Conservation (phyloP, 208 protist genomes). For the Trypanosomatidae sp. region DNA sequence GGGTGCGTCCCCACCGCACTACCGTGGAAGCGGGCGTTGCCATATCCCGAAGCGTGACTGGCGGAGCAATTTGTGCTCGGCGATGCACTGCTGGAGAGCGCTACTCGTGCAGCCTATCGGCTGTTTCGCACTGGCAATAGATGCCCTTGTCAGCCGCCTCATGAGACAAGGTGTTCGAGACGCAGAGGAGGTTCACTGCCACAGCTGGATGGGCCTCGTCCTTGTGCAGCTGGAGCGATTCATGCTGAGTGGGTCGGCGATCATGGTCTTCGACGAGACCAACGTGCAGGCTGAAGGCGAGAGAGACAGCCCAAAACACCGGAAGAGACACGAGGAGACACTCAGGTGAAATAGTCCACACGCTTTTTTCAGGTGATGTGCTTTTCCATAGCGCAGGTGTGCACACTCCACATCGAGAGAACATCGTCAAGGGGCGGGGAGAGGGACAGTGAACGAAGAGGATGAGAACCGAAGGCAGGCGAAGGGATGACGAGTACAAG, state of each 20-base stretch:
- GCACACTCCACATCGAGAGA: not conserved
- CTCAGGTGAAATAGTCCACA: not conserved
- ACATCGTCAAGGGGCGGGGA: not conserved
- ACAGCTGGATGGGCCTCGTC: slow-evolving; percentile 7
- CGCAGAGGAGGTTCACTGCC: not conserved
- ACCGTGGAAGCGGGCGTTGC: slow-evolving; percentile 40
- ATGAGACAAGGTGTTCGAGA: slow-evolving; percentile 7
- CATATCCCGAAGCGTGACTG: slow-evolving; percentile 47
- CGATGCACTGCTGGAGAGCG: slow-evolving; percentile 36
- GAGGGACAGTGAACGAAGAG: not conserved
- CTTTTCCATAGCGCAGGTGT: not conserved
- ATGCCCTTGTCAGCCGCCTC: not conserved
- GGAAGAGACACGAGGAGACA: not conserved
- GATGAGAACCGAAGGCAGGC: slow-evolving; percentile 1
- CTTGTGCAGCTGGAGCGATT: slow-evolving; percentile 3
- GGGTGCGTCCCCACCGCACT: slow-evolving; percentile 14
- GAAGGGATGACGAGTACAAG: not conserved
- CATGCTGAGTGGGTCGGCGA: not conserved
- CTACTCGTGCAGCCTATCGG: slow-evolving; percentile 29
- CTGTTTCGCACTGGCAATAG: slow-evolving; percentile 44
- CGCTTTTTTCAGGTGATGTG: not conserved
- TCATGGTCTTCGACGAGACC: not conserved
- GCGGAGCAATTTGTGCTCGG: slow-evolving; percentile 41
- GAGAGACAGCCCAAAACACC: not conserved
- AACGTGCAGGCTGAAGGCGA: not conserved